Conservation (phyloP, 768 basidiomycete species). For the Baorangia bicolor region DNA sequence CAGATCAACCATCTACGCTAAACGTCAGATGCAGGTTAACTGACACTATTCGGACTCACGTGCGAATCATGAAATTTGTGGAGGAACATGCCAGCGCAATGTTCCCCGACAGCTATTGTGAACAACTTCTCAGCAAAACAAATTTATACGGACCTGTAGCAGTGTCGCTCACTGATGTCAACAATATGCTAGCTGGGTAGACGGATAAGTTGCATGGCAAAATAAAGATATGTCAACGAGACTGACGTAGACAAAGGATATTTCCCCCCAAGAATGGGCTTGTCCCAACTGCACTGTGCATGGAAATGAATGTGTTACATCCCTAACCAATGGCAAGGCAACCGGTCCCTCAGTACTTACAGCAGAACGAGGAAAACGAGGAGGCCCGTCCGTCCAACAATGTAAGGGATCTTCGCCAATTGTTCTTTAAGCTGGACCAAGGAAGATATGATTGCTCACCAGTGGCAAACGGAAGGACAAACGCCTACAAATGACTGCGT, state of each 20-base stretch:
- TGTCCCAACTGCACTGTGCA: constrained; percentile 1
- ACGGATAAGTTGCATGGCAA: not conserved
- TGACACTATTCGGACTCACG: constrained; percentile 11
- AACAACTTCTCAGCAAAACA: not conserved
- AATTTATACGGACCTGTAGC: too few species aligned
- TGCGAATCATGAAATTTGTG: constrained; percentile 22
- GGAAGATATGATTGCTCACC: constrained; percentile 12
- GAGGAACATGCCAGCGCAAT: constrained; percentile 21
- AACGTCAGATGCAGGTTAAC: not conserved
- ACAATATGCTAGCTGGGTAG: not conserved
- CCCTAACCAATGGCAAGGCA: not conserved
- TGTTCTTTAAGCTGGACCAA: not conserved
- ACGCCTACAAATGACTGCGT: constrained; percentile 9
- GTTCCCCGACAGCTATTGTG: not conserved
- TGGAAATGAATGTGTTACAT: not conserved
- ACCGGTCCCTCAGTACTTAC: constrained; percentile 4
- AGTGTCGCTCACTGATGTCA: constrained; percentile 4
- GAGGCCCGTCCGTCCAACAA: constrained; percentile 14
- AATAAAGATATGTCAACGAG: not conserved
- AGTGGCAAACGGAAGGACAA: constrained; percentile 16
- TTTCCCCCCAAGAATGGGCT: not conserved
- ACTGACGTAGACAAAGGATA: constrained; percentile 16
- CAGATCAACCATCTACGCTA: constrained; percentile 25
- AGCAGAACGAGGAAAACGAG: constrained; percentile 7
- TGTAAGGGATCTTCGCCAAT: constrained; percentile 19